Evolutionary conservation across 306 rosid genomes (phyloP), one percentile per base, ranked within the genome.

Genomic region (Quercus mongolica): DNA sequence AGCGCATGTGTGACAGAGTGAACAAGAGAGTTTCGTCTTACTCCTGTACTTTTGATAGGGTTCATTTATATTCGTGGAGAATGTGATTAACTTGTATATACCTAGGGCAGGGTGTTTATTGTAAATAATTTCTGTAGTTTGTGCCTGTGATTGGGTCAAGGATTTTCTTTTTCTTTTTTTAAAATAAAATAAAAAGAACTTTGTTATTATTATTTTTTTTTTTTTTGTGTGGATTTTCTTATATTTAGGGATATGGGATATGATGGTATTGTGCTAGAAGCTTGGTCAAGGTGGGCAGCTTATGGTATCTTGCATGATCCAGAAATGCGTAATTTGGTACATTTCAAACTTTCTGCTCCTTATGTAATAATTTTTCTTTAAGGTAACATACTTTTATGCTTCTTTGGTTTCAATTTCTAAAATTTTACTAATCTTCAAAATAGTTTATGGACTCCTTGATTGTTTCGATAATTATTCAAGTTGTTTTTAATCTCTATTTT

Each of bases 281-380:
- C 99, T 69, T 95, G 98, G 99, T 95, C 99, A 76, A 93, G 96
- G 78, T 95, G 98, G 99, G 93, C 91, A 75, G 96, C 92, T 81
- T 87, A 84, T 73, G 92, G 94, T 52, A 83, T 93, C 80, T 83
- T 95, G 88, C 88, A 81, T 76, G 98, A 95, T 77, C 93, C 92
- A 75, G 83, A 75, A 83, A 64, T 89, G 91, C 90, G 97, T 65
- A 87, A 74, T 76, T 85, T 76, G 94, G 99, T 95, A 83, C 79
- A 82, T 80, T 69, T 75, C 69, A 28, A 26, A 41, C 75, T 72
- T 49, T 84, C 35, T 80, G 56, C 74, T 57, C 49, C 67, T 74
- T 61, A 12, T 49, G 1, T 18, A 20, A 23, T 44, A 14, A 61
- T 72, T 56, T 61, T 63, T 63, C 62, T 13, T 33, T 52, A 15